Percentiles rank a stretch among this genome's conserved stretches.
Evolutionary conservation across 495 filamentous ascomycete genomes (phyloP).

Genomic region (Aspergillus sparsus): DNA sequence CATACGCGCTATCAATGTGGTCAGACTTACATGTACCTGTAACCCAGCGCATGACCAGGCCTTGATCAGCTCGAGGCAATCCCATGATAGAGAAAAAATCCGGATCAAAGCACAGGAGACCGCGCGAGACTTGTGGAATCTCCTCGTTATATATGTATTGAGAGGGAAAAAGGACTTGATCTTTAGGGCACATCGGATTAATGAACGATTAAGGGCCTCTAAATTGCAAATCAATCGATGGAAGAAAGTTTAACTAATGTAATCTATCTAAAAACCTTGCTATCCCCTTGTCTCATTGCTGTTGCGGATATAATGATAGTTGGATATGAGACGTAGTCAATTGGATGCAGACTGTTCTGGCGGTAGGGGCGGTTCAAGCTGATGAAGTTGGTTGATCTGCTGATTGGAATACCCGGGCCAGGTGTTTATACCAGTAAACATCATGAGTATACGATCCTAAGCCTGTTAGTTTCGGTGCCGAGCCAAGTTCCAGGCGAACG

Average conservation of each 20-base stretch:
- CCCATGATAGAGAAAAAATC: background rate
- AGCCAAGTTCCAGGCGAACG: background rate
- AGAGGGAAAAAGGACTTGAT: background rate
- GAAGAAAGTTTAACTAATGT: too few relatives aligned
- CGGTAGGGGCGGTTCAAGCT: too few relatives aligned
- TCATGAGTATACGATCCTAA: constrained; percentile 2
- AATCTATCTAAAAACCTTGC: too few relatives aligned
- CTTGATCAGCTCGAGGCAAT: background rate
- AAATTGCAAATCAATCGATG: background rate
- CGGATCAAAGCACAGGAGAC: background rate
- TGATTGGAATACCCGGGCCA: too few relatives aligned
- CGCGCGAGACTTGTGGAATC: background rate
- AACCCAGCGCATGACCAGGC: background rate
- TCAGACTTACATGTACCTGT: constrained; percentile 10
- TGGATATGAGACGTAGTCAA: too few relatives aligned
- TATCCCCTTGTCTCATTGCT: too few relatives aligned
- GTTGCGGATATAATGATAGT: too few relatives aligned
- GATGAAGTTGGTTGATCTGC: too few relatives aligned
- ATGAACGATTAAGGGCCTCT: background rate
- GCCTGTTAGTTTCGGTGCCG: background rate
- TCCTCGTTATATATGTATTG: background rate
- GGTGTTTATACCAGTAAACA: too few relatives aligned
- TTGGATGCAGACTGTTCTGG: too few relatives aligned
- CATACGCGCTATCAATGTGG: constrained; percentile 6
- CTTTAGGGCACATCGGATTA: background rate